These are phyloP conservation scores for Xylaria cubensis DNA, from an alignment of 495 filamentous ascomycete species.

Conservation along the genomic window DNA sequence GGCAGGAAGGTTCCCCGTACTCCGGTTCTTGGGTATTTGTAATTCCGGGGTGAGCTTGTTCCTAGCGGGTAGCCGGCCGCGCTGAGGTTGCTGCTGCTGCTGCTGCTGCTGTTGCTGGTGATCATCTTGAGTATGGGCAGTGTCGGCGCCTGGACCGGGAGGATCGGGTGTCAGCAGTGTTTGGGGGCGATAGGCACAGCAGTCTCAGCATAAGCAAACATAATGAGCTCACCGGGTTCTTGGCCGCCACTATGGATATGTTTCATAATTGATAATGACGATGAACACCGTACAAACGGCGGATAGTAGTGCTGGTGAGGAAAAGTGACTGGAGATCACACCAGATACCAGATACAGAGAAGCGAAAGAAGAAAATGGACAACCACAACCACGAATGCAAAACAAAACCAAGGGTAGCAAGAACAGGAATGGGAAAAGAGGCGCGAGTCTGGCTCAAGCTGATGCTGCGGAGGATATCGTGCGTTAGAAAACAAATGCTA, in stretches of 20 bases:
- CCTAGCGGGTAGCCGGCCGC: conserved; percentile 38
- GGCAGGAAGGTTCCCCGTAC: conserved; percentile 65
- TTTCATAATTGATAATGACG: conserved; percentile 53
- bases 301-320: conserved; percentile 29
- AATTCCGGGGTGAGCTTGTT: conserved; percentile 45
- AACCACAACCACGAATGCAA: conserved; percentile 15
- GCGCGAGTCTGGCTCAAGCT: conserved; percentile 30
- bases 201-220: conserved; percentile 25
- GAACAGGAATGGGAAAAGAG: conserved; percentile 11
- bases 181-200: conserved; percentile 15
- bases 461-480: conserved; percentile 2
- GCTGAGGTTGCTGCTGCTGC: conserved; percentile 27
- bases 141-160: conserved; percentile 47
- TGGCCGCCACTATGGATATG: conserved; percentile 53
- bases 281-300: conserved; percentile 28
- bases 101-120: conserved; percentile 30
- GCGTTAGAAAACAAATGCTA: conserved; percentile 7
- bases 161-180: conserved; percentile 23
- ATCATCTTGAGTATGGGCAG: conserved; percentile 42
- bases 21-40: conserved; percentile 68
- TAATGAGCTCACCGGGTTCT: conserved; percentile 52
- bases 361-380: conserved; percentile 21
- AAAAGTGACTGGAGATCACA: conserved; percentile 5
- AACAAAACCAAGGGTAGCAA: conserved; percentile 5
- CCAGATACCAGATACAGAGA: background rate